Conservation (phyloP, 805 yeast species). For the Candida gorgasii region DNA sequence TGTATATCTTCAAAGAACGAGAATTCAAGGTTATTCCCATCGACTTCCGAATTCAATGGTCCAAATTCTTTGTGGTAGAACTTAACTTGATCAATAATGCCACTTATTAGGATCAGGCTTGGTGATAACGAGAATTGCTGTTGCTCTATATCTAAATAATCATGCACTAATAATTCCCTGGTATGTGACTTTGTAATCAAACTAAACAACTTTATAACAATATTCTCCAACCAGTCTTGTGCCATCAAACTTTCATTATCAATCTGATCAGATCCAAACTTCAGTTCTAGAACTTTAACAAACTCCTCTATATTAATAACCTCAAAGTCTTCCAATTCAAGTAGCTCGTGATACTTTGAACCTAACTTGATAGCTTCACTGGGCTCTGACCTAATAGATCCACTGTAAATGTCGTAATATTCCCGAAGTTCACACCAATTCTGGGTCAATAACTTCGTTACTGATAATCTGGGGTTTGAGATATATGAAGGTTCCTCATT, state of each 20-base stretch:
- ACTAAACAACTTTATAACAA: slow-evolving; percentile 38
- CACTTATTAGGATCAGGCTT: slow-evolving; percentile 53
- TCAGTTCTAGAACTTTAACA: slow-evolving; percentile 11
- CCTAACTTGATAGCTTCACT: slow-evolving; percentile 51
- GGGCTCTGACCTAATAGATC: slow-evolving; percentile 26
- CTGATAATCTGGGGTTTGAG: slow-evolving; percentile 46
- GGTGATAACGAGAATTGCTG: slow-evolving; percentile 16
- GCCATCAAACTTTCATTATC: slow-evolving; percentile 22
- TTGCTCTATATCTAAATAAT: slow-evolving; percentile 39
- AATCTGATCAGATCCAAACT: slow-evolving; percentile 7
- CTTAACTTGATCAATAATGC: slow-evolving; percentile 57
- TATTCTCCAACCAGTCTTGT: slow-evolving; percentile 41
- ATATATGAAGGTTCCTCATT: slow-evolving; percentile 27
- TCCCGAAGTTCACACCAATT: slow-evolving; percentile 70
- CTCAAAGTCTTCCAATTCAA: slow-evolving; percentile 50
- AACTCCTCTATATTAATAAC: slow-evolving; percentile 24
- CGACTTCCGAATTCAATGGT: not conserved
- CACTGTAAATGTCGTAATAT: slow-evolving; percentile 53
- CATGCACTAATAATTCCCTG: slow-evolving; percentile 63
- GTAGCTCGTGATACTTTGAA: slow-evolving; percentile 41
- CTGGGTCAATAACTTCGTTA: slow-evolving; percentile 58
- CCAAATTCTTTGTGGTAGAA: slow-evolving; percentile 13
- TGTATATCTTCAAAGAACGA: slow-evolving; percentile 27
- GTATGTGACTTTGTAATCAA: slow-evolving; percentile 52
- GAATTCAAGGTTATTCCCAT: slow-evolving; percentile 15